These are phyloP conservation scores for Penicillium egyptiacum DNA, from an alignment of 495 filamentous ascomycete species.

Conservation along the genomic window DNA sequence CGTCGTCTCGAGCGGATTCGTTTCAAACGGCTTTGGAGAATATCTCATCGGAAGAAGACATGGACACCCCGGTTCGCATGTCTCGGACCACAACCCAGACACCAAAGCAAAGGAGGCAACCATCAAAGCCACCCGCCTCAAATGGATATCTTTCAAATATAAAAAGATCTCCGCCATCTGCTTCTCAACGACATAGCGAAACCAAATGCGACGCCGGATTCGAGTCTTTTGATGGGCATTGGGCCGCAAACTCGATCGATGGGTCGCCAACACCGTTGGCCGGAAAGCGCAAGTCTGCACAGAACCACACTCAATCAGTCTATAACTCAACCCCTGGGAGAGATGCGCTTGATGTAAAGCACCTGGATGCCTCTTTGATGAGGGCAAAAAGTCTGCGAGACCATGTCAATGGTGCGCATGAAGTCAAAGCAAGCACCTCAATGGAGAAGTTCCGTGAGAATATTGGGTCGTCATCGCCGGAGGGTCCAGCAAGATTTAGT, in stretches of 20 bases:
- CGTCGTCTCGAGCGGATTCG: slow-evolving; percentile 62
- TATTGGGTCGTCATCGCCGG: slow-evolving; percentile 45
- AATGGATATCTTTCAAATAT: slow-evolving; percentile 9
- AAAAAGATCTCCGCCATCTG: slow-evolving; percentile 16
- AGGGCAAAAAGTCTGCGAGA: slow-evolving; percentile 39
- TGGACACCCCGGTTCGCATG: slow-evolving; percentile 49
- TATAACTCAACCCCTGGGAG: slow-evolving; percentile 5
- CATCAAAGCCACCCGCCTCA: slow-evolving; percentile 17
- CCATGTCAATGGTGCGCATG: slow-evolving; percentile 30
- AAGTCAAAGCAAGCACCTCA: slow-evolving; percentile 28
- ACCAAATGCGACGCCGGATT: slow-evolving; percentile 28
- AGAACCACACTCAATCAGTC: slow-evolving; percentile 5
- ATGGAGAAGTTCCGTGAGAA: slow-evolving; percentile 43
- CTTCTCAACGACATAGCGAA: slow-evolving; percentile 21
- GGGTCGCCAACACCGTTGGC: slow-evolving; percentile 22
- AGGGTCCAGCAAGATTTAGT: slow-evolving; percentile 21
- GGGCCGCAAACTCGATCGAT: slow-evolving; percentile 17
- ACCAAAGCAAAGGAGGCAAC: slow-evolving; percentile 30
- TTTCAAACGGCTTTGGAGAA: slow-evolving; percentile 72
- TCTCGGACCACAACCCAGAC: slow-evolving; percentile 28
- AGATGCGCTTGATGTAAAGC: slow-evolving; percentile 20
- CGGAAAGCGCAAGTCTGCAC: slow-evolving; percentile 18
- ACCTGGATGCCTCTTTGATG: slow-evolving; percentile 29
- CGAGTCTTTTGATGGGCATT: slow-evolving; percentile 30
- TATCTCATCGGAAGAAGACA: slow-evolving; percentile 62